Percentiles rank a stretch among this genome's conserved stretches.
phyloP scores from a whole-genome alignment of 73 alveolate species.

The Vitrella brassicaformis region DNA sequence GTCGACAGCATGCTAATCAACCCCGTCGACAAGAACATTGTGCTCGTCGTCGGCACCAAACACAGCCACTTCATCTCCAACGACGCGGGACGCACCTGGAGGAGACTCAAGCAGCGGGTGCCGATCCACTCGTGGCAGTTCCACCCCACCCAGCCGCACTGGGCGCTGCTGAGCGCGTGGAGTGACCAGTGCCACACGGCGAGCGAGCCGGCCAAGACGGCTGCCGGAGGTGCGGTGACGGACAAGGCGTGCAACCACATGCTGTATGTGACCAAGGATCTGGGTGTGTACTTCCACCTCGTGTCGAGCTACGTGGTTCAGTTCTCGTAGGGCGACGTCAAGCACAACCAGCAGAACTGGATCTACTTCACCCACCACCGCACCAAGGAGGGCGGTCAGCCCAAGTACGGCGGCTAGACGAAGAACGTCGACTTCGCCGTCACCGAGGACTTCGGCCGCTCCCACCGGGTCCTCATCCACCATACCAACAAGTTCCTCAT shows the following conservation, averaged over 20 bases:
- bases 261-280: conserved; percentile 13
- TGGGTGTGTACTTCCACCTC: conserved; percentile 9
- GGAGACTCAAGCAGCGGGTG: neutral
- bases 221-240: too few species aligned
- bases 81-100: neutral
- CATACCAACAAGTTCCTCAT: conserved; percentile 66
- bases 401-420: conserved; percentile 43
- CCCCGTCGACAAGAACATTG: neutral
- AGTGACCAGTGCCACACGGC: conserved; percentile 3
- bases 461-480: conserved; percentile 32
- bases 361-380: conserved; percentile 21
- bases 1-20: neutral
- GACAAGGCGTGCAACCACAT: conserved; percentile 14
- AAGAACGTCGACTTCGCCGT: conserved; percentile 42
- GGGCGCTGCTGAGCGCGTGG: conserved; percentile 31
- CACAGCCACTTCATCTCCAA: neutral
- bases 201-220: neutral
- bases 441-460: conserved; percentile 67
- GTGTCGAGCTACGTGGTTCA: conserved; percentile 61
- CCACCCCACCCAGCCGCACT: conserved; percentile 2
- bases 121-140: neutral
- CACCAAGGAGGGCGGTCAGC: conserved; percentile 40
- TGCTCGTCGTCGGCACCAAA: neutral
- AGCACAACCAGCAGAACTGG: conserved; percentile 8
- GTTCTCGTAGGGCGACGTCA: conserved; percentile 68